phyloP scores from a whole-genome alignment of 345 rosid genomes.

The Theobroma cacao region DNA sequence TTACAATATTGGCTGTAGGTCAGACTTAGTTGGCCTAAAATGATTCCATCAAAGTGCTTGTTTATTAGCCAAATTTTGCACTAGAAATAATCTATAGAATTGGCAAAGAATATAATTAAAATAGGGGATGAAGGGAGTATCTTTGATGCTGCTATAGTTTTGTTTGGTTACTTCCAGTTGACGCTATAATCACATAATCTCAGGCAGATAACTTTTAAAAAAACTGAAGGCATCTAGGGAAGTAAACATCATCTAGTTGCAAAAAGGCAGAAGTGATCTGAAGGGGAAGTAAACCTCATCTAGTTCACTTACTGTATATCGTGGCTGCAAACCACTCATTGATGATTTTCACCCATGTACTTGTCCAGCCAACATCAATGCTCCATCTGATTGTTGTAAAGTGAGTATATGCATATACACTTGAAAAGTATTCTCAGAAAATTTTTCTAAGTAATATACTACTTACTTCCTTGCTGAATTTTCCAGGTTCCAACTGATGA shows the following conservation, averaged over 20 bases:
- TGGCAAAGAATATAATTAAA: neutral
- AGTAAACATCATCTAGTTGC: neutral
- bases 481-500: constrained; percentile 80
- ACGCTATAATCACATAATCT: neutral
- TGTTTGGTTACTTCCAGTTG: neutral
- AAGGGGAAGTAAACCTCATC: neutral
- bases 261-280: neutral
- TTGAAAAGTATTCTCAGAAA: neutral
- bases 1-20: neutral
- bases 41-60: neutral
- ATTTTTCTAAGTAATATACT: neutral
- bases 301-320: constrained; percentile 61
- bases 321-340: constrained; percentile 89
- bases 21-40: neutral
- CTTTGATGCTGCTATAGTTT: neutral
- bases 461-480: constrained; percentile 55
- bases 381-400: constrained; percentile 59
- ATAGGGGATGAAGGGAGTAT: neutral
- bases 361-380: constrained; percentile 89
- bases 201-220: neutral
- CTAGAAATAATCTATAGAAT: neutral
- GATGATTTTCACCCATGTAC: constrained; percentile 89
- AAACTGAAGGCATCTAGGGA: neutral
- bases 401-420: neutral
- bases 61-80: neutral